Evolutionary conservation across 305 asterid species (phyloP).

Genomic region (Solanum chacoense): DNA sequence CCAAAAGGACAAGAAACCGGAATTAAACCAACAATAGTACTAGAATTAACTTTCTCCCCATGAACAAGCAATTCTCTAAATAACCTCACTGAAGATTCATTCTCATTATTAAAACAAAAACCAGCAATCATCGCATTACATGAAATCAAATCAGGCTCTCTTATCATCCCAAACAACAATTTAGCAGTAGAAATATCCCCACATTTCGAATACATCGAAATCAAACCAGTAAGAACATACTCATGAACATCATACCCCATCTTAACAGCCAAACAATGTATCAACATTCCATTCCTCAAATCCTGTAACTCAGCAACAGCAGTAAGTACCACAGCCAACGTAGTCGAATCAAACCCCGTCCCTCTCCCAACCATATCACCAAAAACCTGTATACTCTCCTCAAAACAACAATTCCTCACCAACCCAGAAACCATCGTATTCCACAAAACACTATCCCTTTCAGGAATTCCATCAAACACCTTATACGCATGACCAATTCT

Average conservation of each 20-base stretch:
- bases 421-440: slow-evolving; percentile 70
- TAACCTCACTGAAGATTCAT: slow-evolving; percentile 34
- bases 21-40: slow-evolving; percentile 58
- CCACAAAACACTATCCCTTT: slow-evolving; percentile 70
- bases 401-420: slow-evolving; percentile 46
- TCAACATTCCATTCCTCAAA: slow-evolving; percentile 50
- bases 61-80: slow-evolving; percentile 42
- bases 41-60: slow-evolving; percentile 39
- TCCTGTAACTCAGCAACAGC: slow-evolving; percentile 63
- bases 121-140: slow-evolving; percentile 68
- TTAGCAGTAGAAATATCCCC: slow-evolving; percentile 50
- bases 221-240: slow-evolving; percentile 57
- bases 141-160: slow-evolving; percentile 48
- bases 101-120: slow-evolving; percentile 35
- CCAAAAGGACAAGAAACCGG: slow-evolving; percentile 69
- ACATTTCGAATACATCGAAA: slow-evolving; percentile 58
- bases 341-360: slow-evolving; percentile 41
- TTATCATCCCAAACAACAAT: slow-evolving; percentile 37
- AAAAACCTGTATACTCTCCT: slow-evolving; percentile 35
- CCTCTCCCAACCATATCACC: slow-evolving; percentile 35
- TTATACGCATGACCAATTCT: slow-evolving; percentile 34
- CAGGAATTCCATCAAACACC: slow-evolving; percentile 61
- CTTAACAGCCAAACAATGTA: slow-evolving; percentile 63
- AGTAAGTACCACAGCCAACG: slow-evolving; percentile 56
- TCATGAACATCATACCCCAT: slow-evolving; percentile 44